phyloP scores from a whole-genome alignment of 768 basidiomycete species.

The Mycena albidolilacea region DNA sequence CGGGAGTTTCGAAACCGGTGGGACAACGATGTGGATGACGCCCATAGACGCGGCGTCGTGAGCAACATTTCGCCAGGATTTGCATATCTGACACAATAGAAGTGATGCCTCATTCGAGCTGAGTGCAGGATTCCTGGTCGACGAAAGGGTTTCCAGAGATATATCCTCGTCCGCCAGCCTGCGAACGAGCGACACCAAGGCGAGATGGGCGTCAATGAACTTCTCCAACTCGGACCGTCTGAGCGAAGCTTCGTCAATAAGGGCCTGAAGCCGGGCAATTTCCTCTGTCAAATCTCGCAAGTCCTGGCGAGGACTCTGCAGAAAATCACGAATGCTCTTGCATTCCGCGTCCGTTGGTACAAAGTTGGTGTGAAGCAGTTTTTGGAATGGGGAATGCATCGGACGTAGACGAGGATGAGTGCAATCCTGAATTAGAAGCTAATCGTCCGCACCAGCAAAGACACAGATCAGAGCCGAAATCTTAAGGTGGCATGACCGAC shows the following conservation, averaged over 20 bases:
- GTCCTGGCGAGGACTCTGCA: neutral
- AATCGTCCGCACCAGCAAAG: too few relatives aligned
- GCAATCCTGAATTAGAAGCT: too few relatives aligned
- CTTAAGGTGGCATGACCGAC: too few relatives aligned
- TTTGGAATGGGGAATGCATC: neutral
- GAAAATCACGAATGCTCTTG: neutral
- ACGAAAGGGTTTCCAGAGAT: neutral
- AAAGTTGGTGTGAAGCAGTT: neutral
- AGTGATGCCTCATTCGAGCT: neutral
- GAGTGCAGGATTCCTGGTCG: neutral
- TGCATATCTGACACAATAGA: neutral
- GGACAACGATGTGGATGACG: neutral
- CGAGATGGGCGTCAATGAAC: neutral
- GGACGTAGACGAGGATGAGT: too few relatives aligned
- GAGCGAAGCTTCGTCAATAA: neutral
- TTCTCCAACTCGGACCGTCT: neutral
- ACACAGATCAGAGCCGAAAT: too few relatives aligned
- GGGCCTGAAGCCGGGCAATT: neutral
- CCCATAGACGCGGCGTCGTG: neutral
- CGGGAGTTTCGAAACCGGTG: neutral
- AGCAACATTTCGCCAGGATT: neutral
- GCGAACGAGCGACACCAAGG: neutral
- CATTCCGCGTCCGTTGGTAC: neutral
- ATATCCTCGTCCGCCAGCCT: neutral
- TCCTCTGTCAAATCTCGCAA: neutral